phyloP scores from a whole-genome alignment of 208 protist species.

The Leishmania turanica region DNA sequence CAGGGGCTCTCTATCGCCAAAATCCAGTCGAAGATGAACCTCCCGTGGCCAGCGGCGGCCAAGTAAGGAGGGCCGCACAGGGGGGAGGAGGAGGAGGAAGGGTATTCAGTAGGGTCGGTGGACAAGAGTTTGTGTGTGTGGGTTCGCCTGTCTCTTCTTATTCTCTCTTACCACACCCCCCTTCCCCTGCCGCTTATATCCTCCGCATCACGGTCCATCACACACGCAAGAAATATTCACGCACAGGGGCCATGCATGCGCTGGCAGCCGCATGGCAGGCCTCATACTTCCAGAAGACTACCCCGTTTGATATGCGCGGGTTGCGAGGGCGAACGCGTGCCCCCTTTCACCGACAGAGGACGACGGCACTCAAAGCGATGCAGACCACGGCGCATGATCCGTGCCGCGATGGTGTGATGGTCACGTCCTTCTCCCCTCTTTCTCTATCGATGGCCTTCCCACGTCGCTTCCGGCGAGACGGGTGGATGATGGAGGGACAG shows the following conservation, averaged over 20 bases:
- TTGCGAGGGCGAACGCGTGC: neutral
- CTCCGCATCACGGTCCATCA: neutral
- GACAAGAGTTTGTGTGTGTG: neutral
- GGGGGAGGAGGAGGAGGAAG: neutral
- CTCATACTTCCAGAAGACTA: neutral
- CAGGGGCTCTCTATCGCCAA: constrained; percentile 28
- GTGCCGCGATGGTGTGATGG: neutral
- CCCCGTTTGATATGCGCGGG: neutral
- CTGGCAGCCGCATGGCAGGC: neutral
- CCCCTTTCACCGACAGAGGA: neutral
- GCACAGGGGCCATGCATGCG: neutral
- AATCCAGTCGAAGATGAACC: constrained; percentile 15
- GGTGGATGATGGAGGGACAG: neutral
- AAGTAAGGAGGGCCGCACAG: neutral
- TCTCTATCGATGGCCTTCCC: neutral
- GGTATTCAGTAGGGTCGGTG: neutral
- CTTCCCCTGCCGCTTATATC: neutral
- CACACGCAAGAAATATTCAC: neutral
- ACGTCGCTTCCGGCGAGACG: too few relatives aligned
- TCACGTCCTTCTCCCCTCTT: too few relatives aligned
- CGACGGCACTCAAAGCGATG: neutral
- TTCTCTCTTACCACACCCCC: neutral
- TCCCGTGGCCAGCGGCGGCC: neutral
- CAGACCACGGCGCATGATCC: neutral
- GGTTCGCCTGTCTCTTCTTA: neutral